Percentiles rank a stretch among this genome's conserved stretches.
These are phyloP conservation scores for Sporothrix phasma DNA, from an alignment of 2,329 filamentous ascomycete genomes.

Conservation along the genomic window DNA sequence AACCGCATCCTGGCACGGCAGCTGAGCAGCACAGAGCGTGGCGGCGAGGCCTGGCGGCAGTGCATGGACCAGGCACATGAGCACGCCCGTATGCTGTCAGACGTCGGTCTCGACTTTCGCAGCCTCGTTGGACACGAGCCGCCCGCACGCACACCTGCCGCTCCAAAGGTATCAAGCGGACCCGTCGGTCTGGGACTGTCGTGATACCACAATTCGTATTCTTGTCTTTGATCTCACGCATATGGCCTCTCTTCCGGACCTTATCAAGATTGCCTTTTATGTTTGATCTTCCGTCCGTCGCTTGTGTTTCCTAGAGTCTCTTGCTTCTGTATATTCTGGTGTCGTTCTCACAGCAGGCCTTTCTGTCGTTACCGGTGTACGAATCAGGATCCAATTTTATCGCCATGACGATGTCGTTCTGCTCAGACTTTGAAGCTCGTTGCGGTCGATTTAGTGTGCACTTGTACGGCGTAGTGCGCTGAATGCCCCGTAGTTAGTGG, in stretches of 20 bases:
- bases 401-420: background rate
- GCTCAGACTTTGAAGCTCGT: background rate
- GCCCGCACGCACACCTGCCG: conserved; percentile 20
- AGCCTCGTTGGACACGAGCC: conserved; percentile 62
- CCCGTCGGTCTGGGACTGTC: conserved; percentile 36
- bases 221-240: background rate
- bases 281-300: background rate
- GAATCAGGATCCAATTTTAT: background rate
- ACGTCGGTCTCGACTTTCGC: conserved; percentile 83
- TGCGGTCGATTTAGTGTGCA: background rate
- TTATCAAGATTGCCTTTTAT: background rate
- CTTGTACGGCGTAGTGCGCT: background rate
- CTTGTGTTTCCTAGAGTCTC: background rate
- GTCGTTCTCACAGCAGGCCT: background rate
- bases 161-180: conserved; percentile 16
- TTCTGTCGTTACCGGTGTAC: background rate
- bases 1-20: conserved; percentile 75
- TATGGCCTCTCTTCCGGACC: background rate
- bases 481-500: background rate
- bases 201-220: conserved; percentile 17
- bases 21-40: conserved; percentile 72
- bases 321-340: background rate
- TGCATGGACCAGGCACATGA: conserved; percentile 75
- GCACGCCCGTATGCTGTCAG: conserved; percentile 68
- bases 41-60: conserved; percentile 66